Percentiles rank a stretch among this genome's conserved stretches.
phyloP scores from a whole-genome alignment of 2,329 filamentous ascomycete species.

The Penicillium palitans region DNA sequence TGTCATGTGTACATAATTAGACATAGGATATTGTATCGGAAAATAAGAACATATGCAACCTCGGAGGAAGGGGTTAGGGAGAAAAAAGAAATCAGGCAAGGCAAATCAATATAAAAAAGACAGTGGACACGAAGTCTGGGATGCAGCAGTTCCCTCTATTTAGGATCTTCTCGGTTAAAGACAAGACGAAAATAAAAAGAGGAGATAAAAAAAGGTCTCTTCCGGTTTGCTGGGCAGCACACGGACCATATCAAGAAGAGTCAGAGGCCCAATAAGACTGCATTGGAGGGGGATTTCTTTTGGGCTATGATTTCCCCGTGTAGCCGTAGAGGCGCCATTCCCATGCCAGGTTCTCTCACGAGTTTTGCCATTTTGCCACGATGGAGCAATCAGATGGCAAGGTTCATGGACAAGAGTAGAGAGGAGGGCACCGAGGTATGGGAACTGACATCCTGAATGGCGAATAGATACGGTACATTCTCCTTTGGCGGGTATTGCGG shows the following conservation, averaged over 20 bases:
- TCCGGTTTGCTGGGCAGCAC: constrained; percentile 9
- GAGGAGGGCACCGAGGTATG: constrained; percentile 1
- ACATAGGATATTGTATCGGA: constrained; percentile 2
- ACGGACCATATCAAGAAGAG: constrained; percentile 20
- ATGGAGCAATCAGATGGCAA: constrained; percentile 21
- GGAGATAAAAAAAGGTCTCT: neutral
- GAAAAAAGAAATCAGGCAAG: neutral
- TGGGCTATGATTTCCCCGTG: constrained; percentile 11
- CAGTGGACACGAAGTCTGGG: constrained; percentile 1
- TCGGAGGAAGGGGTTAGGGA: neutral
- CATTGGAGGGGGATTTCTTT: constrained; percentile 1
- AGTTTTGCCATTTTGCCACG: constrained; percentile 16
- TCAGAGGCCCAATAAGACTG: constrained; percentile 5
- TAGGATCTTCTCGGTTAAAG: constrained; percentile 1
- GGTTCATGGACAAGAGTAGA: neutral
- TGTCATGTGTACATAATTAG: constrained; percentile 20
- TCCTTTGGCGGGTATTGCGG: neutral
- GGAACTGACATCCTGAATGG: constrained; percentile 1
- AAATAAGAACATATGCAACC: constrained; percentile 9
- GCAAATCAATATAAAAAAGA: constrained; percentile 15
- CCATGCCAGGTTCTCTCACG: constrained; percentile 10
- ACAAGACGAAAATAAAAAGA: neutral
- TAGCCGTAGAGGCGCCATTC: constrained; percentile 9
- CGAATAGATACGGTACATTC: neutral
- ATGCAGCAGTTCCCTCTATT: constrained; percentile 14